A percentile compares a stretch with the other conserved stretches of the same genome.
Evolutionary conservation across 768 basidiomycete genomes (phyloP).

Genomic region (Podaxis sp.): DNA sequence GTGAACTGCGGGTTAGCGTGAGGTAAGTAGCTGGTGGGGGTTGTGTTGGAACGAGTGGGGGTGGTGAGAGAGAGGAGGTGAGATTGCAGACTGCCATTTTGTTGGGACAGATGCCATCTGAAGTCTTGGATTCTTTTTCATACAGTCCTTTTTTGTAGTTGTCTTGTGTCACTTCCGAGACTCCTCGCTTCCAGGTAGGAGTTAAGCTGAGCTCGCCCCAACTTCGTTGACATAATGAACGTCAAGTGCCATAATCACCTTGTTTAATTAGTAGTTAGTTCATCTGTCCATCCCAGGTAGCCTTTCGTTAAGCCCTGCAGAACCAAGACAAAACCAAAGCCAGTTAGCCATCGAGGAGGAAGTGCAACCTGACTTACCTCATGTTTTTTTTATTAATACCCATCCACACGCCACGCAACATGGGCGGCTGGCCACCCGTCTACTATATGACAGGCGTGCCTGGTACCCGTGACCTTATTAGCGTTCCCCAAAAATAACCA

Average conservation of each 20-base stretch:
- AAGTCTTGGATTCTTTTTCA: conserved; percentile 1
- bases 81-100: neutral
- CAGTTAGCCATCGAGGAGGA: neutral
- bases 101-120: neutral
- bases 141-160: neutral
- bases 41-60: neutral
- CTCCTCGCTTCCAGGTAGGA: neutral
- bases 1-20: neutral
- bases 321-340: too few species aligned
- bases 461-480: neutral
- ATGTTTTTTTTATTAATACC: neutral
- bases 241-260: too few species aligned
- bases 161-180: neutral
- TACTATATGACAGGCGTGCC: neutral
- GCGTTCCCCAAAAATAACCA: neutral
- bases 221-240: too few species aligned
- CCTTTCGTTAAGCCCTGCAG: too few species aligned
- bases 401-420: neutral
- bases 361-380: neutral
- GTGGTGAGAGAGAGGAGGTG: neutral
- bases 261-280: too few species aligned
- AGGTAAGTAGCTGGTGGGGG: neutral
- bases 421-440: neutral
- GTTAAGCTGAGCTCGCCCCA: neutral
- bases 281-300: too few species aligned